Percentiles rank a stretch among this genome's conserved stretches.
These are phyloP conservation scores for Saccharum spontaneum DNA, from an alignment of 176 grass and related monocot genomes.

Conservation along the genomic window DNA sequence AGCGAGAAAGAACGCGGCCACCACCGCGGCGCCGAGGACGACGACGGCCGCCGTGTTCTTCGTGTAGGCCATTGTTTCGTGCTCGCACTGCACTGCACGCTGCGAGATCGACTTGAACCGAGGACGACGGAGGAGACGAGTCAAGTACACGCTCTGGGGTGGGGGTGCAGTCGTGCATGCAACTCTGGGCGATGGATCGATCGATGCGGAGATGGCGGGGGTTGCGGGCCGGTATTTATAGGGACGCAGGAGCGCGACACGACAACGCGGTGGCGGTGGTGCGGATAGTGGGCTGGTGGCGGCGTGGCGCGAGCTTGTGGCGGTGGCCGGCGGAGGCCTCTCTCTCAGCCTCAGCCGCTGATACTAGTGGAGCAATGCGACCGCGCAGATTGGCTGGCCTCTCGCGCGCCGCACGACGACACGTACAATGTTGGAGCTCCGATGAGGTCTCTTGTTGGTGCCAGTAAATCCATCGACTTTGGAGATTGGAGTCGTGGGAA, in stretches of 20 bases:
- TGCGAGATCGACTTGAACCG: neutral
- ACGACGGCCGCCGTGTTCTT: neutral
- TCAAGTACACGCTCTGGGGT: neutral
- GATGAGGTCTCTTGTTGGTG: neutral
- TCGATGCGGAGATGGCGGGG: slow-evolving; percentile 5
- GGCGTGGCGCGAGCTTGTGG: slow-evolving; percentile 33
- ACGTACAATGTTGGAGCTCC: slow-evolving; percentile 10
- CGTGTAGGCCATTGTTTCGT: slow-evolving; percentile 26
- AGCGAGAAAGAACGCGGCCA: slow-evolving; percentile 25
- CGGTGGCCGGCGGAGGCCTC: slow-evolving; percentile 16
- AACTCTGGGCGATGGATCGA: neutral
- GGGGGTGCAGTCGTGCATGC: neutral
- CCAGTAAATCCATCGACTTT: neutral
- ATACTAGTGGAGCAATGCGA: slow-evolving; percentile 32
- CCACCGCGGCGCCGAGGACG: slow-evolving; percentile 28
- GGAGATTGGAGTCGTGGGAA: neutral
- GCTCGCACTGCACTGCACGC: neutral
- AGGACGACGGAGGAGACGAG: neutral
- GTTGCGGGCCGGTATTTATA: slow-evolving; percentile 32
- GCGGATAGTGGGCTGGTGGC: slow-evolving; percentile 13
- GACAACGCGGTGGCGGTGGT: neutral
- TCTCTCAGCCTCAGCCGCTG: neutral
- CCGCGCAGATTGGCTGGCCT: neutral
- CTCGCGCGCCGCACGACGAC: neutral
- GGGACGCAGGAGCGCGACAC: neutral